Evolutionary conservation across 2,329 filamentous ascomycete genomes (phyloP), one percentile per base, ranked within the genome.

Genomic region (Scleromitrula shiraiana): DNA sequence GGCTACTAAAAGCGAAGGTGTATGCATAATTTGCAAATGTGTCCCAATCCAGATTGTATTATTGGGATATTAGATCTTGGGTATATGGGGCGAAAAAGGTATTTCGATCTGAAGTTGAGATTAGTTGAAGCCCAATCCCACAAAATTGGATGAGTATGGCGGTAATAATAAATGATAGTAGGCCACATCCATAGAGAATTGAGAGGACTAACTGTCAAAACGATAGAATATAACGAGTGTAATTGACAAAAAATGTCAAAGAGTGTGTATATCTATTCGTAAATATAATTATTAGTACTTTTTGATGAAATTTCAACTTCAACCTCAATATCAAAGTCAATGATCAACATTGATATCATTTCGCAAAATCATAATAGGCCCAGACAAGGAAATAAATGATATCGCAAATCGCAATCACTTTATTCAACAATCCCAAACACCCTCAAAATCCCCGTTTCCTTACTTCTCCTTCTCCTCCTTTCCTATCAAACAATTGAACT

Each of bases 191-290:
- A n/a, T 15, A 35, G 8, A 7, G 22, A 29, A 12, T 12, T 7
- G 19, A 36, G 29, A 19, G 36, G 29, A 70, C 68, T 67, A 58
- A 71, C 68, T 71, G 73, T 75, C 72, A 76, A 72, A 67, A 64
- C 59, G 57, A 60, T 60, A 63, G 66, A 58, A 58, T 50, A 53
- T 56, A 78, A 75, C 69, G 76, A 79, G 68, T 76, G 76, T 76
- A 77, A 70, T 75, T 77, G 76, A 78, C 74, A 69, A 65, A n/a
- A 64, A 59, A 64, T 68, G 68, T 73, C 70, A 76, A 77, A 61
- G 72, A 77, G 67, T 64, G 74, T 73, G 47, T 54, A 58, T 59
- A 48, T 44, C 33, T 27, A 42, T 45, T 35, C 35, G 14, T 51
- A 42, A 20, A 46, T 27, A 59, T 61, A 52, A 62, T 56, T 50